Conservation (phyloP, 2,329 filamentous ascomycete genomes). For the Trichoderma oligosporum region DNA sequence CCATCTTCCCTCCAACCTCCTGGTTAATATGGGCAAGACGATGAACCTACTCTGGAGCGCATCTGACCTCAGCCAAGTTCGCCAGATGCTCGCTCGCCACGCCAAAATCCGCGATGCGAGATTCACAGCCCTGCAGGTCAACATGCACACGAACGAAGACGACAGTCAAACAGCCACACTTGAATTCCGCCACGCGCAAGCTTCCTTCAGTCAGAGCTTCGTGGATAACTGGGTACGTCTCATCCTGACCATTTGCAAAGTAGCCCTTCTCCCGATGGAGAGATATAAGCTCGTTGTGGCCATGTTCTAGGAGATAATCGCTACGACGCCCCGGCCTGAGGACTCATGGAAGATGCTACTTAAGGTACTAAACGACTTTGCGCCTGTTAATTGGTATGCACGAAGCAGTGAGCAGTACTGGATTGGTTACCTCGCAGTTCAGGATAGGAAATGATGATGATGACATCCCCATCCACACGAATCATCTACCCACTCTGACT, state of each 20-base stretch:
- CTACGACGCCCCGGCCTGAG: background rate
- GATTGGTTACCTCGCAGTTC: background rate
- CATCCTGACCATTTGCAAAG: constrained; percentile 18
- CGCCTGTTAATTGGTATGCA: constrained; percentile 3
- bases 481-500: no score
- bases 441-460: constrained; percentile 3
- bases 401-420: constrained; percentile 11
- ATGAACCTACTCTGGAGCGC: constrained; percentile 4
- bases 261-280: constrained; percentile 16
- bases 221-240: constrained; percentile 20
- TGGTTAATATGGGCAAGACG: background rate
- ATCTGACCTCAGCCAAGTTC: background rate
- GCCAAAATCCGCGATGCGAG: background rate
- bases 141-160: constrained; percentile 1
- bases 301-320: constrained; percentile 7
- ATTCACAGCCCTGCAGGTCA: constrained; percentile 1
- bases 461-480: background rate
- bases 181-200: constrained; percentile 24
- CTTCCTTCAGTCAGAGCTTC: constrained; percentile 17
- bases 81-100: background rate
- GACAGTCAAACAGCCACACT: constrained; percentile 12
- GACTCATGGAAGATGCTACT: constrained; percentile 16
- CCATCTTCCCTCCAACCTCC: constrained; percentile 8
- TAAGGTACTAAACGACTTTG: constrained; percentile 8
- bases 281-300: constrained; percentile 16